Percentiles rank a stretch among this genome's conserved stretches.
phyloP scores from a whole-genome alignment of 371 early-diverging fungal species.

The Zancudomyces culisetae region DNA sequence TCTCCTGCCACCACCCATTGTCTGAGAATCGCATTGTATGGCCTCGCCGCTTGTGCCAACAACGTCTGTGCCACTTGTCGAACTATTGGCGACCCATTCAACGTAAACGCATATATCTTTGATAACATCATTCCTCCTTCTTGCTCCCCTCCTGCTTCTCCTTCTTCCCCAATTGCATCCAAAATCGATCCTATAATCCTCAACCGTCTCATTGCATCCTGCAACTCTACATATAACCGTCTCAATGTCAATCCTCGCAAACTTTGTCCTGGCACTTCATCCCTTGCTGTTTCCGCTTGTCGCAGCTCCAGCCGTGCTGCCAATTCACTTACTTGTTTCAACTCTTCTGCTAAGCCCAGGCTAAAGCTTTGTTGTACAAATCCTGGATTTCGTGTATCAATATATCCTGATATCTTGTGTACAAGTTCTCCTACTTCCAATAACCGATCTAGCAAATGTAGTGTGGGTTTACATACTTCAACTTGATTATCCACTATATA shows the following conservation, averaged over 20 bases:
- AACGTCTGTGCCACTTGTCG: slow-evolving; percentile 56
- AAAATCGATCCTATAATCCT: slow-evolving; percentile 46
- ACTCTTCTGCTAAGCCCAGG: slow-evolving; percentile 52
- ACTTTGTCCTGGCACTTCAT: slow-evolving; percentile 25
- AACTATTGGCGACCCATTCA: slow-evolving; percentile 80
- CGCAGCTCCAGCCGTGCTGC: slow-evolving; percentile 71
- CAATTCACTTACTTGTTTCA: slow-evolving; percentile 59
- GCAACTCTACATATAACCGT: slow-evolving; percentile 72
- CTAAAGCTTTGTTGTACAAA: slow-evolving; percentile 46
- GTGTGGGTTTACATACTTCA: slow-evolving; percentile 9
- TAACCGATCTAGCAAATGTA: slow-evolving; percentile 8
- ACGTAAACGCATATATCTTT: slow-evolving; percentile 52
- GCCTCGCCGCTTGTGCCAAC: slow-evolving; percentile 55
- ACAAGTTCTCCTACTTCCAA: slow-evolving; percentile 19
- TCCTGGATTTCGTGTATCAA: slow-evolving; percentile 4
- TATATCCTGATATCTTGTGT: slow-evolving; percentile 12
- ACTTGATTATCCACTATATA: slow-evolving; percentile 34
- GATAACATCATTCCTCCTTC: slow-evolving; percentile 67
- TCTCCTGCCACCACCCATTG: slow-evolving; percentile 93
- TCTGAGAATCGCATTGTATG: slow-evolving; percentile 74
- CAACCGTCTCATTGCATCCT: slow-evolving; percentile 52
- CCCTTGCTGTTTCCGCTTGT: slow-evolving; percentile 28
- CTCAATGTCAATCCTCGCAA: slow-evolving; percentile 45
- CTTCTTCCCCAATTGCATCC: slow-evolving; percentile 14
- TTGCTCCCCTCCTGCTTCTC: background rate